Evolutionary conservation across 2,329 filamentous ascomycete species (phyloP).

Genomic region (Verticillium nubilum): DNA sequence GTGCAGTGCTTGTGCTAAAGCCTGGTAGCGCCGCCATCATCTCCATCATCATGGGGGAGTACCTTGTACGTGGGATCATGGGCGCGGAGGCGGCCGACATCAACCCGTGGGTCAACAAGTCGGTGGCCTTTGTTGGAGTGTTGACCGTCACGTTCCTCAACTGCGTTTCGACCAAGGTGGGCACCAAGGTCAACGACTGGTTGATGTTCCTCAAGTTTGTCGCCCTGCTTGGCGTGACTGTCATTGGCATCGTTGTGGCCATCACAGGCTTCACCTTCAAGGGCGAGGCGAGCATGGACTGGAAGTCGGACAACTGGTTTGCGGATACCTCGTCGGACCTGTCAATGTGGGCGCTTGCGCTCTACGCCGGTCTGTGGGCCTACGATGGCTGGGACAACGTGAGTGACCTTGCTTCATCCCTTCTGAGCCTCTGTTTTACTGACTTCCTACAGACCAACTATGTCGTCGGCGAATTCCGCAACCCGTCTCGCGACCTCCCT

Average conservation of each 20-base stretch:
- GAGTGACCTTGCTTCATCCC: conserved; percentile 29
- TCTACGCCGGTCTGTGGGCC: conserved; percentile 95
- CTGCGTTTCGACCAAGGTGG: conserved; percentile 83
- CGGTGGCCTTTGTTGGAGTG: conserved; percentile 73
- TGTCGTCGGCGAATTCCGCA: conserved; percentile 93
- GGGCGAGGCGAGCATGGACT: conserved; percentile 71
- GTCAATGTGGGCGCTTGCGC: conserved; percentile 84
- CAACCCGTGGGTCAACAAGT: conserved; percentile 86
- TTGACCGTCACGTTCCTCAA: conserved; percentile 77
- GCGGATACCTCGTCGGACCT: conserved; percentile 73
- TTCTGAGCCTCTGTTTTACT: not conserved
- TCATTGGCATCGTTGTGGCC: conserved; percentile 86
- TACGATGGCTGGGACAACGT: conserved; percentile 99
- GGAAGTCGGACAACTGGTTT: conserved; percentile 88
- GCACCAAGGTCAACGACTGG: conserved; percentile 79
- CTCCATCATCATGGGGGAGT: conserved; percentile 96
- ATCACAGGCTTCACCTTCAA: conserved; percentile 75
- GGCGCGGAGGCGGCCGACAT: conserved; percentile 79
- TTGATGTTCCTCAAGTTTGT: conserved; percentile 98
- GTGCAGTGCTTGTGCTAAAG: conserved; percentile 88
- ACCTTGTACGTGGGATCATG: conserved; percentile 81
- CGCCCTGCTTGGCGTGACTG: conserved; percentile 77
- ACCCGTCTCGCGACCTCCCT: conserved; percentile 83
- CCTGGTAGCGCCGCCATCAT: conserved; percentile 92
- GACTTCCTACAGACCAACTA: conserved; percentile 71